Percentiles rank a stretch among this genome's conserved stretches.
Conservation (phyloP, 441 rosid species). For the Codiaeum variegatum region DNA sequence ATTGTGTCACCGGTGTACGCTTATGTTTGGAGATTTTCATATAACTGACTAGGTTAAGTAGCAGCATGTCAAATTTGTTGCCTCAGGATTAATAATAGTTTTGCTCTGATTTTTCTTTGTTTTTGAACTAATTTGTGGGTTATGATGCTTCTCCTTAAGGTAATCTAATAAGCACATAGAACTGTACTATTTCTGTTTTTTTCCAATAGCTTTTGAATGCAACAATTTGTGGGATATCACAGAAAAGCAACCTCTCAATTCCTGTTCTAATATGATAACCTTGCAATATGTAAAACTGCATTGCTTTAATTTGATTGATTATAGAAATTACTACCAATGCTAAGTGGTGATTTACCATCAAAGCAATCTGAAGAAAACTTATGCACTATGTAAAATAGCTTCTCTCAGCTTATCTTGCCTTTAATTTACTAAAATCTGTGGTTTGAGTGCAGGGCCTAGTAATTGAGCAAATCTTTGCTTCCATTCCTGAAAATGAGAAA, state of each 20-base stretch:
- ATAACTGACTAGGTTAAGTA: not conserved
- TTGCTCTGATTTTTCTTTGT: not conserved
- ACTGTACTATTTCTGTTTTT: no score
- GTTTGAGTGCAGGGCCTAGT: slow-evolving; percentile 53
- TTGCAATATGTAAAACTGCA: not conserved
- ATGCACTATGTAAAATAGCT: not conserved
- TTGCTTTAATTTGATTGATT: not conserved
- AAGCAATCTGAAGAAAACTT: not conserved
- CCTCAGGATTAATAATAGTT: not conserved
- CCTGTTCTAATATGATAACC: not conserved
- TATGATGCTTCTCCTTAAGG: not conserved
- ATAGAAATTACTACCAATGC: not conserved
- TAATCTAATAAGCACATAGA: not conserved
- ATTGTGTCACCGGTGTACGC: not conserved
- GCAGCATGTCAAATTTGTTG: not conserved
- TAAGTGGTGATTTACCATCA: not conserved
- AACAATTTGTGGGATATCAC: not conserved
- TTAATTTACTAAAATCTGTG: not conserved
- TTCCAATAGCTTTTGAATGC: not conserved
- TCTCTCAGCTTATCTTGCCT: not conserved
- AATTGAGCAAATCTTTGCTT: slow-evolving; percentile 42
- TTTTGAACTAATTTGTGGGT: not conserved
- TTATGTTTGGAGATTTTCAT: not conserved
- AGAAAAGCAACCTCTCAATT: not conserved
- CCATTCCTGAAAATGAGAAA: slow-evolving; percentile 21